These are phyloP conservation scores for Xylariaceae sp. DNA, from an alignment of 2,329 filamentous ascomycete species.

Conservation along the genomic window DNA sequence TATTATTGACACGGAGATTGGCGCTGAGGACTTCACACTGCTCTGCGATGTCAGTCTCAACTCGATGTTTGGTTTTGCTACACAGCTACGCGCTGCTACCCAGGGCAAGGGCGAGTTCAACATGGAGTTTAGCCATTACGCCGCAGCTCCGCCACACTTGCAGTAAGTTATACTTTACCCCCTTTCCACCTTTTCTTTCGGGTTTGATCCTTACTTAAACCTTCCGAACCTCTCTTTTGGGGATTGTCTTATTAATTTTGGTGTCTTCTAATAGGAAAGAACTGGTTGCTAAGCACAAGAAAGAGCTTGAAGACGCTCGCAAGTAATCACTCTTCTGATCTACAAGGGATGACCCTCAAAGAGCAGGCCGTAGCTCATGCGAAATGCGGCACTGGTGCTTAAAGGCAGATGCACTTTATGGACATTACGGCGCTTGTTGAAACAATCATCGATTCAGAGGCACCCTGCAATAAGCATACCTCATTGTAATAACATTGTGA, in stretches of 20 bases:
- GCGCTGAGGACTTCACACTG: constrained; percentile 88
- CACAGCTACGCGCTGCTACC: constrained; percentile 83
- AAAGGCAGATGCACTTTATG: too few relatives aligned
- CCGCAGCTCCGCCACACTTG: constrained; percentile 77
- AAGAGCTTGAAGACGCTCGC: constrained; percentile 47
- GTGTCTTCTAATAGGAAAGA: constrained; percentile 47
- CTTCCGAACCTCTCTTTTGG: not conserved
- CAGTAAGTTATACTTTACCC: constrained; percentile 60
- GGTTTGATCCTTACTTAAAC: constrained; percentile 5
- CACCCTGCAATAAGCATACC: too few relatives aligned
- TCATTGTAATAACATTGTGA: too few relatives aligned
- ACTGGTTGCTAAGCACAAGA: constrained; percentile 54
- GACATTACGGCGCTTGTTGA: too few relatives aligned
- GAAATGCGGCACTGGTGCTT: too few relatives aligned
- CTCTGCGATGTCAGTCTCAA: constrained; percentile 91
- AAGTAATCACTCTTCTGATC: too few relatives aligned
- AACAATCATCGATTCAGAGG: too few relatives aligned
- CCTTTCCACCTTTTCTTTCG: not conserved
- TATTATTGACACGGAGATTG: constrained; percentile 93
- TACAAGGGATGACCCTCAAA: too few relatives aligned
- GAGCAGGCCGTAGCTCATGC: too few relatives aligned
- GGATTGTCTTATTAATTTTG: constrained; percentile 22
- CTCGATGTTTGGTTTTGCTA: constrained; percentile 96
- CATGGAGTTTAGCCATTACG: constrained; percentile 99
- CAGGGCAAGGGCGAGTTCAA: constrained; percentile 98